phyloP scores from a whole-genome alignment of 75 land plant species.

The Selaginella moellendorffii region DNA sequence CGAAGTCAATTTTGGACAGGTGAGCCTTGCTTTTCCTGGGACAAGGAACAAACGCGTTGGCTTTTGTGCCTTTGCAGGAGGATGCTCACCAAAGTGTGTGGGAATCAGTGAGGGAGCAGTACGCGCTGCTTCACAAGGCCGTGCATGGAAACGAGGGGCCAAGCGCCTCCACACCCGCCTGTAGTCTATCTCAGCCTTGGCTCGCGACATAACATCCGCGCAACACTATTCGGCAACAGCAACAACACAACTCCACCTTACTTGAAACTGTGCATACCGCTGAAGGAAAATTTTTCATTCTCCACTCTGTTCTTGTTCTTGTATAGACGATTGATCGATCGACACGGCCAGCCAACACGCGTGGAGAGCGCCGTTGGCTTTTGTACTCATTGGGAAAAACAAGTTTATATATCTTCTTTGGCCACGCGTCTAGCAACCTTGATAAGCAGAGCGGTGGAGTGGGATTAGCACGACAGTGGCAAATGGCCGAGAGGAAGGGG shows the following conservation, averaged over 20 bases:
- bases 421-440: neutral
- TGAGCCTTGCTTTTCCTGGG: slow-evolving; percentile 12
- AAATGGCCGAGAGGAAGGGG: neutral
- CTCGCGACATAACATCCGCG: too few relatives aligned
- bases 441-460: neutral
- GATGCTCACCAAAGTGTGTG: slow-evolving; percentile 38
- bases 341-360: too few relatives aligned
- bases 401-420: neutral
- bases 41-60: neutral
- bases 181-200: slow-evolving; percentile 79
- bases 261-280: too few relatives aligned
- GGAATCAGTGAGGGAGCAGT: slow-evolving; percentile 47
- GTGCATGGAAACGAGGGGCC: slow-evolving; percentile 45
- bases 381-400: neutral
- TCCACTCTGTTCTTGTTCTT: too few relatives aligned
- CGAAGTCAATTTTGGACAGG: slow-evolving; percentile 25
- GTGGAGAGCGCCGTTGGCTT: too few relatives aligned
- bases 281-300: too few relatives aligned
- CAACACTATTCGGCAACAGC: too few relatives aligned
- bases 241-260: too few relatives aligned
- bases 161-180: slow-evolving; percentile 39
- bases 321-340: too few relatives aligned
- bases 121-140: slow-evolving; percentile 55
- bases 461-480: neutral
- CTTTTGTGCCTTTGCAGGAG: neutral